These are phyloP conservation scores for Cercospora sp. DNA, from an alignment of 2,329 filamentous ascomycete genomes.

Conservation along the genomic window DNA sequence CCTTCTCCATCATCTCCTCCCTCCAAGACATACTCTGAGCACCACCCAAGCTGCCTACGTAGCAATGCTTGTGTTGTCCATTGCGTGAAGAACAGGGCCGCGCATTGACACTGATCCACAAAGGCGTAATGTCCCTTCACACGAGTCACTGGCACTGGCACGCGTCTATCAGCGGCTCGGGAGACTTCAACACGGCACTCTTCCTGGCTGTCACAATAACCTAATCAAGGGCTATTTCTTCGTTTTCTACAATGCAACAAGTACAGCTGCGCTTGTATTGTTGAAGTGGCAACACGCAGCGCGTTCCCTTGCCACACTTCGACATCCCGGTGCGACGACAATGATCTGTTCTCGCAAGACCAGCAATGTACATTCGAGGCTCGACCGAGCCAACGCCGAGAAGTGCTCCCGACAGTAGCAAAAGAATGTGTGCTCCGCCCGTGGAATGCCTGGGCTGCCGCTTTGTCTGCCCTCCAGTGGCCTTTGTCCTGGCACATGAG, in stretches of 20 bases:
- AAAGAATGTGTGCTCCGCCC: not conserved
- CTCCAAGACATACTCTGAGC: not conserved
- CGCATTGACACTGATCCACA: not conserved
- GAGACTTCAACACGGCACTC: not conserved
- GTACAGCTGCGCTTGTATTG: not conserved
- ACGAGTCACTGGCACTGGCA: not conserved
- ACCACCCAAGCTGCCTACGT: not conserved
- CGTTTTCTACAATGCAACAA: too few relatives aligned
- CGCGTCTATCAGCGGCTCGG: not conserved
- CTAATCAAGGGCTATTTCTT: not conserved
- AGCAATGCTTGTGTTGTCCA: not conserved
- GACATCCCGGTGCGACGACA: not conserved
- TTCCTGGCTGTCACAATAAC: not conserved
- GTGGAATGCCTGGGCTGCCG: not conserved
- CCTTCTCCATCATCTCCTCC: not conserved
- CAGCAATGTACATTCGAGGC: not conserved
- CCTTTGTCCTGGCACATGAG: not conserved
- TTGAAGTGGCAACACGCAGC: not conserved
- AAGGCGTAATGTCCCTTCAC: not conserved
- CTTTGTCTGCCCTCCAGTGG: not conserved
- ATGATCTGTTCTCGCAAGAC: not conserved
- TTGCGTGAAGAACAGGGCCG: not conserved
- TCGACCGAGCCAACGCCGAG: not conserved
- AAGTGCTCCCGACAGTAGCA: not conserved
- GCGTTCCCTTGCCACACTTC: too few relatives aligned